A percentile compares a stretch with the other conserved stretches of the same genome.
Conservation (phyloP, 257 asterid species). For the Forsythia suspensa region DNA sequence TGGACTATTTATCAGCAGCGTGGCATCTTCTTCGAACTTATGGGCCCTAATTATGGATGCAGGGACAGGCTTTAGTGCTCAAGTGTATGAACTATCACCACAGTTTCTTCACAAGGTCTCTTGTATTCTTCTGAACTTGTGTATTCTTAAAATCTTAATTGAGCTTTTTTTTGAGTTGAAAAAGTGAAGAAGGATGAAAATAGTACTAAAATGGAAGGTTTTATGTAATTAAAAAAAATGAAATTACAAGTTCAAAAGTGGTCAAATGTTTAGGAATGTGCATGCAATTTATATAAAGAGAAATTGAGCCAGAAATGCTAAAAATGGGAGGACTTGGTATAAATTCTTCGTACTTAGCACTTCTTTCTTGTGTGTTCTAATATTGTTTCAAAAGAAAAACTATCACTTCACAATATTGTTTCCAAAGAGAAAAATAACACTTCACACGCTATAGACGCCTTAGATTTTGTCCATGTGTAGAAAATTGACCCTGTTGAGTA, state of each 20-base stretch:
- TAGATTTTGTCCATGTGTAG: not conserved
- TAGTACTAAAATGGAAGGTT: too few species aligned
- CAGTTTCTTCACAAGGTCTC: constrained; percentile 67
- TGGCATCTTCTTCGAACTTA: constrained; percentile 60
- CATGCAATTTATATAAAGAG: too few species aligned
- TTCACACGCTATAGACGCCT: not conserved
- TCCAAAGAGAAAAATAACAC: not conserved
- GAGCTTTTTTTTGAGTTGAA: too few species aligned
- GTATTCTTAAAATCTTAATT: too few species aligned
- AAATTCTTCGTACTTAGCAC: too few species aligned
- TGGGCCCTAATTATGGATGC: constrained; percentile 89
- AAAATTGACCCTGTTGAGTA: not conserved
- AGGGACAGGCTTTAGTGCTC: constrained; percentile 66
- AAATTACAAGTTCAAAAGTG: too few species aligned
- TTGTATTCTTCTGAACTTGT: not conserved
- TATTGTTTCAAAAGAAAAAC: not conserved
- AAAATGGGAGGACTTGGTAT: too few species aligned
- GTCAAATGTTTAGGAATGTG: too few species aligned
- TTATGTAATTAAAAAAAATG: too few species aligned
- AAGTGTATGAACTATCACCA: constrained; percentile 65
- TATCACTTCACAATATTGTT: not conserved
- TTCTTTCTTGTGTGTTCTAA: too few species aligned
- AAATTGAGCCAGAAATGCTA: too few species aligned
- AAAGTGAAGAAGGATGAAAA: too few species aligned
- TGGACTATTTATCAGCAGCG: constrained; percentile 64